Evolutionary conservation across 2,329 filamentous ascomycete species (phyloP), one percentile per base, ranked within the genome.

Genomic region (Pseudogymnoascus sp.): DNA sequence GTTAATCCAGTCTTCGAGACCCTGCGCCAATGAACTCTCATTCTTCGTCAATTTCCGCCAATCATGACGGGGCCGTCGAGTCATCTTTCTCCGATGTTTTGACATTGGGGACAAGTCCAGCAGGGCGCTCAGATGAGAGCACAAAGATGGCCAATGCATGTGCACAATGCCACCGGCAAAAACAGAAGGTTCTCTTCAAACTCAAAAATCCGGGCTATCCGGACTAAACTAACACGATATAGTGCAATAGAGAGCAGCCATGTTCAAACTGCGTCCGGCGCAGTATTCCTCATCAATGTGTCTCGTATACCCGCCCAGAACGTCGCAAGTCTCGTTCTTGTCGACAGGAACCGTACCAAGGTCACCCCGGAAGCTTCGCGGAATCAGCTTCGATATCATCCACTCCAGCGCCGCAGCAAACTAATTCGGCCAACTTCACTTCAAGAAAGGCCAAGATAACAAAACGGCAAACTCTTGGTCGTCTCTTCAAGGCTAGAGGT

Each of bases 401-500:
- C 15, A 37, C 17, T 40, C 35, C 57, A 10, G n/a, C 60, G 29
- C 50, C 21, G 60, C 26, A 24, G 47, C 40, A n/a, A 10, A 26
- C 60, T 8, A 36, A 10, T n/a, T 4, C 39, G 4, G 10, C 21
- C 10, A 15, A 24, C 13, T 13, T 24, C 35, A 26, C 13, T 24
- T 31, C n/a, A 37, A 60, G 50, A 59, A 59, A 37, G 15, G 26
- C 60, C 21, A 33, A 61, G 35, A 60, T 36, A 24, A 11, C 11
- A 37, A 60, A 59, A 33, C 31, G 60, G 4, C 36, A 15, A 29
- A 11, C 62, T 60, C 62, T 72, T 44, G 71, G 70, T 31, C 69
- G 70, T 40, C 65, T 72, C 6, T 71, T 66, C 61, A 71, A 71
- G 60, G 68, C 69, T 7, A 67, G 70, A 33, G 70, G 68, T 33